Percentiles rank a stretch among this genome's conserved stretches.
phyloP scores from a whole-genome alignment of 2,329 filamentous ascomycete genomes.

The Myriosclerotinia scirpicola region DNA sequence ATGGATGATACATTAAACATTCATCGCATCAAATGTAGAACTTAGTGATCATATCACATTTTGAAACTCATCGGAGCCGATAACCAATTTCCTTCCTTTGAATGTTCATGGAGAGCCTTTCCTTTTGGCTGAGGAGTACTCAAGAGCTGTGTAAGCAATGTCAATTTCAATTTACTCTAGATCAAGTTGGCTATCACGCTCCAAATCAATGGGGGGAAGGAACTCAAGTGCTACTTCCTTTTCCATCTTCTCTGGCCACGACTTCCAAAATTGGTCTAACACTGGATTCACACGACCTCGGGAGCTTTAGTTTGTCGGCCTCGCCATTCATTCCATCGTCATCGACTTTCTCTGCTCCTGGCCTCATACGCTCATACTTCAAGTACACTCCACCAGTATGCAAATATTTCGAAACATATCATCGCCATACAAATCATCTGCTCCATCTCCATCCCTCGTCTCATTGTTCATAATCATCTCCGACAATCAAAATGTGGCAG shows the following conservation, averaged over 20 bases:
- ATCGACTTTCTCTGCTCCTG: not conserved
- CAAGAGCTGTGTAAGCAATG: not conserved
- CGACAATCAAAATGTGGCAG: conserved; percentile 28
- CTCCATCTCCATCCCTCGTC: no score
- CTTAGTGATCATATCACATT: not conserved
- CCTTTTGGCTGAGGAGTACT: not conserved
- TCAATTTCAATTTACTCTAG: not conserved
- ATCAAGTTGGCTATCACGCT: not conserved
- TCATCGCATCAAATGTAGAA: conserved; percentile 48
- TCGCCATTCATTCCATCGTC: no score
- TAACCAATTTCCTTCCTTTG: not conserved
- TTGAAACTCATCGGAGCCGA: not conserved
- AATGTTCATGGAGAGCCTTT: not conserved
- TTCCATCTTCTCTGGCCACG: not conserved
- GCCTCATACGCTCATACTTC: not conserved
- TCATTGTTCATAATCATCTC: not conserved
- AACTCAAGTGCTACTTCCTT: not conserved
- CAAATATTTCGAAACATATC: no score
- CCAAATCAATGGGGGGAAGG: not conserved
- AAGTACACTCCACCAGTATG: not conserved
- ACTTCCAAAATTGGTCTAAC: not conserved
- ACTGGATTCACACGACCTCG: no score
- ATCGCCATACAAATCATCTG: not conserved
- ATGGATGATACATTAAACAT: not conserved
- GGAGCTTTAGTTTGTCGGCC: not conserved